Evolutionary conservation across 148 eudicot species (phyloP).

Genomic region (Linanthus parryae): DNA sequence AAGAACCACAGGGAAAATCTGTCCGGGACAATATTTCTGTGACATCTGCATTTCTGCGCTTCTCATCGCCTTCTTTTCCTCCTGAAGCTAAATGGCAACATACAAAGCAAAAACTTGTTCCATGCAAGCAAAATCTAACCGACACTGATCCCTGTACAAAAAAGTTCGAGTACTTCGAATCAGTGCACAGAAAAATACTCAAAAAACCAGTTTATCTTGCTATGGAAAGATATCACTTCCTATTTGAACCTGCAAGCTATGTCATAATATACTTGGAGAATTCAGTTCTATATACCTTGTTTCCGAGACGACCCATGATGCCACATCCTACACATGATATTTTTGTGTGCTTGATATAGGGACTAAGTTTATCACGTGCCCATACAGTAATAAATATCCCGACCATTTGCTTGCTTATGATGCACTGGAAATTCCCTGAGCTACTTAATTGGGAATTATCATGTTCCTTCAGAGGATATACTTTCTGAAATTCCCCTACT

Average conservation of each 20-base stretch:
- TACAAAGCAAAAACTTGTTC: conserved; percentile 57
- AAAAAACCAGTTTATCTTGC: too few species aligned
- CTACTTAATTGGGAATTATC: background rate
- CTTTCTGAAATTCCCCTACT: background rate
- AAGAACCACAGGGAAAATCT: conserved; percentile 26
- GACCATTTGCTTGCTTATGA: conserved; percentile 28
- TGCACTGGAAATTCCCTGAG: conserved; percentile 7
- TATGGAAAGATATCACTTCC: too few species aligned
- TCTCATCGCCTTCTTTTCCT: conserved; percentile 50
- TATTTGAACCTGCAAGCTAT: too few species aligned
- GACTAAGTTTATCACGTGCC: conserved; percentile 15
- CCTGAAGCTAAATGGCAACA: conserved; percentile 61
- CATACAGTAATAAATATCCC: conserved; percentile 23
- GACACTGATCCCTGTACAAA: conserved; percentile 21
- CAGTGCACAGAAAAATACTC: too few species aligned
- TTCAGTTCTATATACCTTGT: conserved; percentile 15
- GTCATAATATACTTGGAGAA: too few species aligned
- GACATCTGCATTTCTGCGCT: conserved; percentile 34
- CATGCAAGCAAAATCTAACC: conserved; percentile 39
- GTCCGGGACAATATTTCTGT: conserved; percentile 38
- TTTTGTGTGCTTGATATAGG: conserved; percentile 11
- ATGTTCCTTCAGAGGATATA: conserved; percentile 2
- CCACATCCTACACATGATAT: conserved; percentile 25
- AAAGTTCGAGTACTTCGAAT: too few species aligned
- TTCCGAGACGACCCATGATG: conserved; percentile 31